These are phyloP conservation scores for Lasiodiplodia hormozganensis DNA, from an alignment of 2,329 filamentous ascomycete species.

Conservation along the genomic window DNA sequence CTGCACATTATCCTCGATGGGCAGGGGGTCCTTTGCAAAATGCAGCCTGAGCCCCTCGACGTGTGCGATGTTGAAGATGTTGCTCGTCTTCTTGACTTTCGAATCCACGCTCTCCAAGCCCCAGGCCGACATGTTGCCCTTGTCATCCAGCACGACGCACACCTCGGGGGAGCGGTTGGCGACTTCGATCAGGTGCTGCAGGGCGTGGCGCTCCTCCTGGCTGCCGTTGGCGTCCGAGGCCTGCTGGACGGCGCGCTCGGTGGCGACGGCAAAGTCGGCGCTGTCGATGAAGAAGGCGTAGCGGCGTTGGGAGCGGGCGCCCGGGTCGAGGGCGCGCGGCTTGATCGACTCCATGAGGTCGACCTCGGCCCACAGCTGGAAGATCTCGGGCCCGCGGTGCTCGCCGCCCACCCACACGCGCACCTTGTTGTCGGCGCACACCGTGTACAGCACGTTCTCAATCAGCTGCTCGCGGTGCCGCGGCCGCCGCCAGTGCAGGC, in stretches of 20 bases:
- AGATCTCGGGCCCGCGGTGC: constrained; percentile 70
- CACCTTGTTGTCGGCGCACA: constrained; percentile 80
- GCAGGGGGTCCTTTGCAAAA: constrained; percentile 43
- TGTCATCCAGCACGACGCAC: constrained; percentile 82
- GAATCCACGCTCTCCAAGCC: constrained; percentile 85
- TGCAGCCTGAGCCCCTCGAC: constrained; percentile 64
- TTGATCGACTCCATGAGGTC: constrained; percentile 77
- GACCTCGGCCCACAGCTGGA: constrained; percentile 82
- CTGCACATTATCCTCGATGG: constrained; percentile 66
- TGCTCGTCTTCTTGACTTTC: constrained; percentile 68
- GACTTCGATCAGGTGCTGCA: constrained; percentile 85
- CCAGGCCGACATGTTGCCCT: constrained; percentile 89
- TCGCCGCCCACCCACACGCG: constrained; percentile 85
- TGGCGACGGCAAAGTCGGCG: constrained; percentile 77
- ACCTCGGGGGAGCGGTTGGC: constrained; percentile 87
- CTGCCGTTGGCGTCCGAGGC: constrained; percentile 54
- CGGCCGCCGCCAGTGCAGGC: constrained; percentile 83
- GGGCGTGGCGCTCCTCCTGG: constrained; percentile 70
- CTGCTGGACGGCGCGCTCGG: constrained; percentile 75
- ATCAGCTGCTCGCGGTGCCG: constrained; percentile 77
- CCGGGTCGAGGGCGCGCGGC: constrained; percentile 54
- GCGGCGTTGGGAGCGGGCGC: constrained; percentile 54
- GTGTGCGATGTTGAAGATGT: constrained; percentile 87
- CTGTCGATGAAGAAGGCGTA: constrained; percentile 86
- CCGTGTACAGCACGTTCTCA: constrained; percentile 89